Base-by-base conservation (phyloP, 176 grass and related monocot species). In the Echinochloa phyllopogon region DNA sequence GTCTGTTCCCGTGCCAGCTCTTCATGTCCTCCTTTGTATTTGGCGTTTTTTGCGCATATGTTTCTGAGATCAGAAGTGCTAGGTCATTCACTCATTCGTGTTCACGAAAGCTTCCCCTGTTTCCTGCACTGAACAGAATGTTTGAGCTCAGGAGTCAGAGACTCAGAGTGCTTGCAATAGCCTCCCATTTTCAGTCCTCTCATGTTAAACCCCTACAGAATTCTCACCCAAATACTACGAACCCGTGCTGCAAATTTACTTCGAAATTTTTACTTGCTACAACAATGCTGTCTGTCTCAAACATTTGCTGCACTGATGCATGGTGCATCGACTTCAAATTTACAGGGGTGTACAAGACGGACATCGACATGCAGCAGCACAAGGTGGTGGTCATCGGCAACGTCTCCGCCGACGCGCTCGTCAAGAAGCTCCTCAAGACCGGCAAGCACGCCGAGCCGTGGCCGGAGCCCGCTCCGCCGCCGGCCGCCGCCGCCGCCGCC, bases 371-470 rank as follows among this genome's bases (percentile, higher is more conserved):
- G 23, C 91, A 88, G 87, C 96, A 92, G 53, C 96, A 98, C 25
- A 98, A 98, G 83, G 96, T 95, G 79, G 82, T 87, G 52, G 89
- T 98, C 27, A 90, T 90, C 61, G 85, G 96, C 87, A 95, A 94
- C 71, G 93, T 98, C 69, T 79, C 90, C 74, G 76, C 81, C 6
- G 91, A 98, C 80, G 84, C 4, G 43, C 96, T 98, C 78, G 78
- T 98, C 70, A 98, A 88, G 86, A 98, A 94, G 89, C 96, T 98
- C 27, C 58, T 87, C 83, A 98, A 98, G 90, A 87, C 89, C 2
- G 93, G 96, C n/a, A 98, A 98, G 88, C 89, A 95, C 78, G 96
- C 96, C 9, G 96, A 98, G 69, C 89, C 94, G 16, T 98, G 96
- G 96, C 96, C 96, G 24, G 91, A 95, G 69, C 81, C 85, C 11